Percentiles rank a stretch among this genome's conserved stretches.
Conservation (phyloP, 2,329 filamentous ascomycete genomes). For the Trichoderma koningiopsis region DNA sequence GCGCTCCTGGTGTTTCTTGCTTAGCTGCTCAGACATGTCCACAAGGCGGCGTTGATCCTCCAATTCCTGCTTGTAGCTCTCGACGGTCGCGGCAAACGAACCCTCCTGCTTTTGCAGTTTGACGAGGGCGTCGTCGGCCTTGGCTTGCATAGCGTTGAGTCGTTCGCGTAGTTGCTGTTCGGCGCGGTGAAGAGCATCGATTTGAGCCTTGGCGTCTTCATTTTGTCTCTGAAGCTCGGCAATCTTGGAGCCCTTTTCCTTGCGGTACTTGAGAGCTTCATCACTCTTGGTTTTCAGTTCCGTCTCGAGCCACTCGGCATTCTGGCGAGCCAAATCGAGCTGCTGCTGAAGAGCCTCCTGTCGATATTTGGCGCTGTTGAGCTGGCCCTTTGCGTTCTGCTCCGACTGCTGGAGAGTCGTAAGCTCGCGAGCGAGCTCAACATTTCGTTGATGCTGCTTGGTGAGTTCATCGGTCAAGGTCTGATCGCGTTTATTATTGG, state of each 20-base stretch:
- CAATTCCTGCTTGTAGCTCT: conserved; percentile 84
- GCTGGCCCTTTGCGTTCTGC: conserved; percentile 77
- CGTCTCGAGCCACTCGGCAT: conserved; percentile 88
- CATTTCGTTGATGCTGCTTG: conserved; percentile 83
- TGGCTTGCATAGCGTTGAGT: conserved; percentile 80
- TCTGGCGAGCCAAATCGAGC: conserved; percentile 82
- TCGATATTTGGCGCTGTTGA: conserved; percentile 82
- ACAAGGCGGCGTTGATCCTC: conserved; percentile 80
- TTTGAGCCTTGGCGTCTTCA: conserved; percentile 77
- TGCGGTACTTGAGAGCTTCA: conserved; percentile 86
- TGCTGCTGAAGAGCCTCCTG: conserved; percentile 91
- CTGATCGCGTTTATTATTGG: conserved; percentile 85
- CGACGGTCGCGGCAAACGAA: conserved; percentile 76
- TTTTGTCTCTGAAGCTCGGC: conserved; percentile 84
- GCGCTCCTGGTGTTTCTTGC: conserved; percentile 69
- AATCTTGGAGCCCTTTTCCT: conserved; percentile 90
- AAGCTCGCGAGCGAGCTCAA: conserved; percentile 81
- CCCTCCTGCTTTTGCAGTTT: conserved; percentile 87
- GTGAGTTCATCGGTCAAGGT: conserved; percentile 83
- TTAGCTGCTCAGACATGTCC: conserved; percentile 77
- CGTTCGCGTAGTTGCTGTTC: conserved; percentile 80
- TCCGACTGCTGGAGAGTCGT: conserved; percentile 79
- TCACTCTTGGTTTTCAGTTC: conserved; percentile 88
- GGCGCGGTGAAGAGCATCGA: conserved; percentile 76
- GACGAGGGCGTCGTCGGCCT: conserved; percentile 79